Conservation (phyloP, 345 rosid genomes). For the Syzygium grande region DNA sequence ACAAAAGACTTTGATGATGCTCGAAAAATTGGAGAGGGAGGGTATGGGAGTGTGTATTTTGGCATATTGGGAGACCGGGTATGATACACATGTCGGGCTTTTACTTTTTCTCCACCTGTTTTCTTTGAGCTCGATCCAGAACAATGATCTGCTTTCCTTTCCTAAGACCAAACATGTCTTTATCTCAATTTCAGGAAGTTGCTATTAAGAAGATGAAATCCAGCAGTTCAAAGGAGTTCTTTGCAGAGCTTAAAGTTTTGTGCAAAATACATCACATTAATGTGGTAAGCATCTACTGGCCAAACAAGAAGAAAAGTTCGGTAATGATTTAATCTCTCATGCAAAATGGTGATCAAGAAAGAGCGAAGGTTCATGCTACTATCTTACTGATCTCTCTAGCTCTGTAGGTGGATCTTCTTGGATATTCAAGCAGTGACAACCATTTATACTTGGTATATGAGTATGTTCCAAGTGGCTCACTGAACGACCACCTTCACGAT, state of each 20-base stretch:
- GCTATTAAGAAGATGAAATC: conserved; percentile 66
- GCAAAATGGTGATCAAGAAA: background rate
- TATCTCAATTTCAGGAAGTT: conserved; percentile 30
- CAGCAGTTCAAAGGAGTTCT: conserved; percentile 47
- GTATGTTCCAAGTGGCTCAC: conserved; percentile 43
- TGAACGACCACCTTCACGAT: conserved; percentile 57
- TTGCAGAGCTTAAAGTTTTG: conserved; percentile 62
- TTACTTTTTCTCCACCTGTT: background rate
- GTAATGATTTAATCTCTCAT: background rate
- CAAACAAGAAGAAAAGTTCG: background rate
- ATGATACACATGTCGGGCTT: background rate
- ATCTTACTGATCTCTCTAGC: background rate
- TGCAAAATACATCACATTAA: conserved; percentile 61
- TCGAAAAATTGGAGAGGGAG: conserved; percentile 48
- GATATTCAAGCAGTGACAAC: conserved; percentile 52
- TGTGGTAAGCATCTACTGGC: conserved; percentile 21
- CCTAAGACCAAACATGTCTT: background rate
- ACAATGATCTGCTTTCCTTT: background rate
- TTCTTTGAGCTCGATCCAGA: background rate
- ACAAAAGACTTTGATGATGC: conserved; percentile 36
- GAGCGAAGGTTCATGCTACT: background rate
- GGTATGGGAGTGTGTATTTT: conserved; percentile 47
- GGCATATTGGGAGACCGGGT: conserved; percentile 36
- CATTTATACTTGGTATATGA: conserved; percentile 59
- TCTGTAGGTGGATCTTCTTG: conserved; percentile 56